Evolutionary conservation across 768 basidiomycete species (phyloP).

Genomic region (Xerocomus potaroensis): DNA sequence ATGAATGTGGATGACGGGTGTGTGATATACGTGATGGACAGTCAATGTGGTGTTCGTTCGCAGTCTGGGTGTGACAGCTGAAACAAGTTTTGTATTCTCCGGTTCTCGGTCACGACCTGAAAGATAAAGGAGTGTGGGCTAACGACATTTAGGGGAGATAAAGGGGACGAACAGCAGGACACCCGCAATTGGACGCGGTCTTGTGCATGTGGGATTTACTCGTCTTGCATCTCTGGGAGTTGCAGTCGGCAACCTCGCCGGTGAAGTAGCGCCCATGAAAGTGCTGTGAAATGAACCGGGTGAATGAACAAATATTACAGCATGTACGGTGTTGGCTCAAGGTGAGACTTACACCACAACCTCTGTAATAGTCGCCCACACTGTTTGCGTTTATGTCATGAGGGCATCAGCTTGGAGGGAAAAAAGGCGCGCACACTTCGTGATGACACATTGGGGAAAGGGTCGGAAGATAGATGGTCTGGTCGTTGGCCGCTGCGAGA

Average conservation of each 20-base stretch:
- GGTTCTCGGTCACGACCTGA: slow-evolving; percentile 34
- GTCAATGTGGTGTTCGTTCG: slow-evolving; percentile 16
- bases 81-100: slow-evolving; percentile 35
- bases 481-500: no score
- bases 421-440: slow-evolving; percentile 29
- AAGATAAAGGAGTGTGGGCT: slow-evolving; percentile 5
- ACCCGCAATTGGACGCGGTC: slow-evolving; percentile 34
- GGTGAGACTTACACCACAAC: slow-evolving; percentile 30
- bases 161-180: slow-evolving; percentile 25
- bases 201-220: slow-evolving; percentile 33
- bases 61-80: slow-evolving; percentile 34
- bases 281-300: slow-evolving; percentile 21
- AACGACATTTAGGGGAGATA: no score
- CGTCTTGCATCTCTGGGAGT: slow-evolving; percentile 30
- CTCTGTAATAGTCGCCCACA: slow-evolving; percentile 35
- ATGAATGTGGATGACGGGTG: no score
- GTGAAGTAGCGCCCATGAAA: slow-evolving; percentile 38
- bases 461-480: not conserved
- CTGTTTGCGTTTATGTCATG: slow-evolving; percentile 14
- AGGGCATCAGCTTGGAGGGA: not conserved
- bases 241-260: slow-evolving; percentile 30
- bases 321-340: not conserved
- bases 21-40: not conserved
- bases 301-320: slow-evolving; percentile 3
- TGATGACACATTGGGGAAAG: slow-evolving; percentile 31